Evolutionary conservation across 192 early-diverging fungal species (phyloP).

Genomic region (Coemansia sp.): DNA sequence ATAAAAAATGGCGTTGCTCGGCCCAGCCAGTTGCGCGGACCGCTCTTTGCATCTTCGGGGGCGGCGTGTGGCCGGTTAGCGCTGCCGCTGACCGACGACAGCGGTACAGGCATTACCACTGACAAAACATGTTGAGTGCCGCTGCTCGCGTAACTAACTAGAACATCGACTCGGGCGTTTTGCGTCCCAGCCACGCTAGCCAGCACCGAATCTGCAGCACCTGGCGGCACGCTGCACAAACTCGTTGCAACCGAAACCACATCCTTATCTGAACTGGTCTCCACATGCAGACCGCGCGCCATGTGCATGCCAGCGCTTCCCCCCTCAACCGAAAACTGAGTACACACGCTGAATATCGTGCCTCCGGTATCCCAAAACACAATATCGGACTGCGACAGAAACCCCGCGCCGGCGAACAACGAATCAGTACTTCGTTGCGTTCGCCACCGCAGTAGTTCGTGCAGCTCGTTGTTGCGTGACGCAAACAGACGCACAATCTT

Average conservation of each 20-base stretch:
- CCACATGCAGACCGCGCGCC: conserved; percentile 23
- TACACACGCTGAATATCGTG: conserved; percentile 47
- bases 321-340: conserved; percentile 43
- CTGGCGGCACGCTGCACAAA: conserved; percentile 11
- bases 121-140: conserved; percentile 24
- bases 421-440: conserved; percentile 23
- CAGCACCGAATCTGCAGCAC: conserved; percentile 19
- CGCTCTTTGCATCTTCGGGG: conserved; percentile 12
- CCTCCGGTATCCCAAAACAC: conserved; percentile 48
- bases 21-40: conserved; percentile 39
- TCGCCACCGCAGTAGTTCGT: conserved; percentile 48
- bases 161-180: conserved; percentile 12
- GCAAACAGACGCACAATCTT: conserved; percentile 43
- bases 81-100: conserved; percentile 47
- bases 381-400: conserved; percentile 33
- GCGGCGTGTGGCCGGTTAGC: conserved; percentile 39
- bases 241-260: conserved; percentile 9
- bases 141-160: conserved; percentile 33
- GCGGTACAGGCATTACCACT: conserved; percentile 33
- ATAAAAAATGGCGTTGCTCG: conserved; percentile 20
- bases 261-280: conserved; percentile 1
- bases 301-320: conserved; percentile 51
- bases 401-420: conserved; percentile 39
- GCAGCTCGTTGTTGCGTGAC: conserved; percentile 35
- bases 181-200: background rate